Base-by-base conservation (phyloP, 192 early-diverging fungal species). In the Chytriomyces hyalinus region DNA sequence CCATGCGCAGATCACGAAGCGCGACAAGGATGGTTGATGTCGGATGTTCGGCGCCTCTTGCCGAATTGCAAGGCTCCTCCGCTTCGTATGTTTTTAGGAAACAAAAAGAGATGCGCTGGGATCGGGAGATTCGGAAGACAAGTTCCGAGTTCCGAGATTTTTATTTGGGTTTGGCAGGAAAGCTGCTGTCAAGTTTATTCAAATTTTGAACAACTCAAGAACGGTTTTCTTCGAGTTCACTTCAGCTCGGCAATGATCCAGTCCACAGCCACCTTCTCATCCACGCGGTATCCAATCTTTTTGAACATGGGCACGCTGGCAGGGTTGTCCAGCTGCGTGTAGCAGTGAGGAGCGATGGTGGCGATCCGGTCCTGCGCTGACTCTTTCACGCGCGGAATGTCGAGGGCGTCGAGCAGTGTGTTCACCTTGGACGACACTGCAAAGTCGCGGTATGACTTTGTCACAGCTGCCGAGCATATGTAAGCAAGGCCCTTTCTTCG, bases 391-490 rank as follows among this genome's bases (percentile, higher is more conserved):
- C 17, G 26, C 3, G 65, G 65, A 13, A 67, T 8, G 4, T 22
- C 45, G 13, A 67, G 43, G 13, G 65, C 10, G 13, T 67, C 65
- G 3, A 67, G 44, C 65, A 67, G 11, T 7, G 8, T 46, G 11
- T 17, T 47, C 36, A 46, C 45, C 11, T n/a, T 17, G 3, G 65
- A 46, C 11, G 65, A 46, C 45, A 17, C 48, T 4, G 48, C 15
- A 47, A 67, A 67, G 45, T 67, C 65, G 45, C 65, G 65, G 44
- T 67, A 67, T 47, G 65, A n/a, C 45, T 67, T 67, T 22, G 65
- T 67, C 36, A 46, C 65, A 13, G 65, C 65, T 10, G 65, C 65
- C 7, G 65, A 47, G 44, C 65, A 67, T n/a, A 28, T n/a, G 11
- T 47, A 28, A 4, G 65, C 65, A 46, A 67, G 65, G 5, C 65